Percentiles rank a stretch among this genome's conserved stretches.
These are phyloP conservation scores for Botrytis cinerea DNA, from an alignment of 2,329 filamentous ascomycete genomes.

Conservation along the genomic window DNA sequence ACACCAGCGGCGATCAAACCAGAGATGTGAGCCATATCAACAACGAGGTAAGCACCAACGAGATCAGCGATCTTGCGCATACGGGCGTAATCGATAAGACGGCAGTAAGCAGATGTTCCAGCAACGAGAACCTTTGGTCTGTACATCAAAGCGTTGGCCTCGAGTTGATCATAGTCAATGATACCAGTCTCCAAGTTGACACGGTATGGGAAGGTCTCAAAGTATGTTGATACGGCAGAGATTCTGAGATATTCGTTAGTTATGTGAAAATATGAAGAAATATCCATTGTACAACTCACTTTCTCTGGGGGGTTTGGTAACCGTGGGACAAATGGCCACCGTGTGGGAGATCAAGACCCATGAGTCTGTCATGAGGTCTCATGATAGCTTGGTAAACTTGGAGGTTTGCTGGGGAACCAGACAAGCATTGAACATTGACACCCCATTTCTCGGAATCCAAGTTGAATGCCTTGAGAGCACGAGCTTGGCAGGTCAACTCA, in stretches of 20 bases:
- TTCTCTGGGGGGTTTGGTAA: constrained; percentile 93
- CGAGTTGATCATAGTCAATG: constrained; percentile 93
- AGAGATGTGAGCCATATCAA: constrained; percentile 99
- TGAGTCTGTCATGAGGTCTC: constrained; percentile 90
- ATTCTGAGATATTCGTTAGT: constrained; percentile 57
- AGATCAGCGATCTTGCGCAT: constrained; percentile 96
- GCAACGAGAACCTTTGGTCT: constrained; percentile 95
- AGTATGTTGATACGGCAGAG: constrained; percentile 97
- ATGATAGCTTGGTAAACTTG: constrained; percentile 98
- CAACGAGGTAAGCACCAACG: constrained; percentile 90
- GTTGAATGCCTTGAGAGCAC: constrained; percentile 89
- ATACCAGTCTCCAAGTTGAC: constrained; percentile 87
- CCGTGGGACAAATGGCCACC: constrained; percentile 96
- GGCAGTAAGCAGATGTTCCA: constrained; percentile 97
- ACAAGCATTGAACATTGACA: constrained; percentile 95
- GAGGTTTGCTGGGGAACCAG: constrained; percentile 91
- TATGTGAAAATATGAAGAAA: not conserved
- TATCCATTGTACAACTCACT: constrained; percentile 54
- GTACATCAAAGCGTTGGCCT: constrained; percentile 88
- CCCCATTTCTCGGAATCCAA: constrained; percentile 89
- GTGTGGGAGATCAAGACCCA: constrained; percentile 96
- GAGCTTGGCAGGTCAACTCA: constrained; percentile 90
- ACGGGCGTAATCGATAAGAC: constrained; percentile 92
- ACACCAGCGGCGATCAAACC: constrained; percentile 91
- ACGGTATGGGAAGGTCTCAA: constrained; percentile 97